Evolutionary conservation across 768 basidiomycete genomes (phyloP), one percentile per base, ranked within the genome.

Genomic region (Tylopilus sp.): DNA sequence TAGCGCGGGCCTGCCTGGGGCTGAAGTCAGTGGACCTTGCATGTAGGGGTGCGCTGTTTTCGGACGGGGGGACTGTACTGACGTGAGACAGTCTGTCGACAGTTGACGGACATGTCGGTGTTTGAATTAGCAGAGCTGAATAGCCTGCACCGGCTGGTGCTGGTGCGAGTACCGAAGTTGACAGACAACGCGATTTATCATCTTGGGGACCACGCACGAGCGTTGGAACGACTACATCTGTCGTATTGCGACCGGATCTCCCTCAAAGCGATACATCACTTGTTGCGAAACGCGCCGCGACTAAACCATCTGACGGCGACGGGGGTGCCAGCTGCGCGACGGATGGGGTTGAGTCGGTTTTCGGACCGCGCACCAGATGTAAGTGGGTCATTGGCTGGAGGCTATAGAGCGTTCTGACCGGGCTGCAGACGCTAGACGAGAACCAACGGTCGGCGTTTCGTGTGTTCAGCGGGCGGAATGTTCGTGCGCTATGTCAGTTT

Each of bases 11-110:
- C 17, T 98, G 94, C 67, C 72, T 76, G 0, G 80, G 87, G 33
- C 73, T 98, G 45, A 78, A 86, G 50, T 89, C 87, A 63, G 77
- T 97, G 57, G 95, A 97, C 68, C 74, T 97, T 44, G 89, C 91
- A 43, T 92, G 92, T 93, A 68, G 72, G 90, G 41, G 25, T 17
- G 1, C 31, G 77, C 26, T 16, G 47, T 52, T 59, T 22, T 54
- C 16, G 54, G 47, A n/a, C n/a, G 30, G 47, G 43, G 47, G 42
- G 14, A 1, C 3, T 50, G 37, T 50, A 30, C 61, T 67, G 54
- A 70, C 48, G 33, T 12, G 13, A 25, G 53, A 53, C 56, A 92
- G 89, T 87, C 72, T 94, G 92, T 72, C 78, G 84, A 26, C 79
- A 82, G 53, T 72, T 98, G 52, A 95, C 92, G 54, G 93, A 98